Conservation (phyloP, 179 eudicot genomes). For the Actinidia arguta region DNA sequence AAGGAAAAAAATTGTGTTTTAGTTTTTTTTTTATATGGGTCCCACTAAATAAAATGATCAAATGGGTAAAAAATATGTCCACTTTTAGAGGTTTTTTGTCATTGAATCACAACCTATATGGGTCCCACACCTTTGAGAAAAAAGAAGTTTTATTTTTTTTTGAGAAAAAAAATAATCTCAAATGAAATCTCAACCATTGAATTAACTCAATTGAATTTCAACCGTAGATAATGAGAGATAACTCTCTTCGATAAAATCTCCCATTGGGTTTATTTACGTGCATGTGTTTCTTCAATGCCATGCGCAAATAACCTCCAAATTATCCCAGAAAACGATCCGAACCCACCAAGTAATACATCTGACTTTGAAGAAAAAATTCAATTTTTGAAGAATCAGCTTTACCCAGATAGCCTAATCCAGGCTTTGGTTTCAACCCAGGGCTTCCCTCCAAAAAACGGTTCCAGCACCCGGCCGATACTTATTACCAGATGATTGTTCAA, state of each 20-base stretch:
- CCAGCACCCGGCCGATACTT: slow-evolving; percentile 54
- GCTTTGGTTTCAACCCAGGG: slow-evolving; percentile 66
- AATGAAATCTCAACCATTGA: too few species aligned
- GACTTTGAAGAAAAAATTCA: slow-evolving; percentile 48
- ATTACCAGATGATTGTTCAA: slow-evolving; percentile 51
- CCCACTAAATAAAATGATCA: too few species aligned
- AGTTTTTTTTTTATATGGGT: too few species aligned
- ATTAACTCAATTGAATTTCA: too few species aligned
- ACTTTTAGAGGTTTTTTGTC: too few species aligned
- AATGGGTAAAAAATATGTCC: too few species aligned
- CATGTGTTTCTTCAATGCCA: slow-evolving; percentile 46
- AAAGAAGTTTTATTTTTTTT: too few species aligned
- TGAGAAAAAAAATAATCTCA: too few species aligned
- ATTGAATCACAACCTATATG: too few species aligned
- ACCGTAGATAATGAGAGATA: too few species aligned
- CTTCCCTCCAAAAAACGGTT: slow-evolving; percentile 65
- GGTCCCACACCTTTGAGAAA: too few species aligned
- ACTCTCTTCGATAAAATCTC: slow-evolving; percentile 43
- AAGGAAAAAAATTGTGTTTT: too few species aligned
- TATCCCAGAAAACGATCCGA: slow-evolving; percentile 31
- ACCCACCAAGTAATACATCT: slow-evolving; percentile 18
- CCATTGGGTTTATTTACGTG: slow-evolving; percentile 40
- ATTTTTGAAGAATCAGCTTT: slow-evolving; percentile 50
- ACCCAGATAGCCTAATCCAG: slow-evolving; percentile 52
- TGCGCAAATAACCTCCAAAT: slow-evolving; percentile 31